Percentiles rank a stretch among this genome's conserved stretches.
These are phyloP conservation scores for Zhuliangozyma parablackwelliae DNA, from an alignment of 1,139 yeast species.

Conservation along the genomic window DNA sequence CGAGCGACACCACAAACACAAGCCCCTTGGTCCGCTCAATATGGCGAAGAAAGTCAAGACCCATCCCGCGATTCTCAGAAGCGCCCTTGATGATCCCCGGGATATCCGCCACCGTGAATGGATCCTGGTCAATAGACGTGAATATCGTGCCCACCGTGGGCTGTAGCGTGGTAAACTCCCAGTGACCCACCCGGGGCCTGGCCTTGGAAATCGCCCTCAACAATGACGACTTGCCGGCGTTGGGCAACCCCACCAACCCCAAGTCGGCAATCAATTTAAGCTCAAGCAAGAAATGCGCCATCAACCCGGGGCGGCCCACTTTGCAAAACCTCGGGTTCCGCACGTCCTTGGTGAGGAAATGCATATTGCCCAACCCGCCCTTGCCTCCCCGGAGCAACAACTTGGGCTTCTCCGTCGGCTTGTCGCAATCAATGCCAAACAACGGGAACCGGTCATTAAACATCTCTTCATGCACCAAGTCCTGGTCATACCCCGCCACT, in stretches of 20 bases:
- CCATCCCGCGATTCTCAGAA: constrained; percentile 81
- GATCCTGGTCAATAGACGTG: constrained; percentile 59
- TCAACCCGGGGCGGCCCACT: constrained; percentile 67
- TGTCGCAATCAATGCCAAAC: constrained; percentile 68
- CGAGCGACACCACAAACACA: constrained; percentile 81
- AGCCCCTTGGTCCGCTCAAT: constrained; percentile 88
- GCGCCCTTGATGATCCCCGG: constrained; percentile 96
- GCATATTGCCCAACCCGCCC: constrained; percentile 97
- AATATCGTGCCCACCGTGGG: constrained; percentile 89
- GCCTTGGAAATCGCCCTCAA: constrained; percentile 88
- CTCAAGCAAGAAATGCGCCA: constrained; percentile 70
- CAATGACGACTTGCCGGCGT: constrained; percentile 92
- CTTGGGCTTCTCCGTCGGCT: constrained; percentile 64
- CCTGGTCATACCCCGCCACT: constrained; percentile 62
- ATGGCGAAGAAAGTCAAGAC: constrained; percentile 85
- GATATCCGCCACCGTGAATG: constrained; percentile 93
- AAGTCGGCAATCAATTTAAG: constrained; percentile 84
- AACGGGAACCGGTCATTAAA: constrained; percentile 68
- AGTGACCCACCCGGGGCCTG: constrained; percentile 86
- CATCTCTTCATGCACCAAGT: constrained; percentile 57
- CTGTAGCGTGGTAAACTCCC: constrained; percentile 93
- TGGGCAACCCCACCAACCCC: constrained; percentile 92
- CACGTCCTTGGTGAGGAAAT: constrained; percentile 75
- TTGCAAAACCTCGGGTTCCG: constrained; percentile 89
- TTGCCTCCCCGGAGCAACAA: constrained; percentile 75